Conservation (phyloP, 2,329 filamentous ascomycete genomes). For the Penicillium griseofulvum region DNA sequence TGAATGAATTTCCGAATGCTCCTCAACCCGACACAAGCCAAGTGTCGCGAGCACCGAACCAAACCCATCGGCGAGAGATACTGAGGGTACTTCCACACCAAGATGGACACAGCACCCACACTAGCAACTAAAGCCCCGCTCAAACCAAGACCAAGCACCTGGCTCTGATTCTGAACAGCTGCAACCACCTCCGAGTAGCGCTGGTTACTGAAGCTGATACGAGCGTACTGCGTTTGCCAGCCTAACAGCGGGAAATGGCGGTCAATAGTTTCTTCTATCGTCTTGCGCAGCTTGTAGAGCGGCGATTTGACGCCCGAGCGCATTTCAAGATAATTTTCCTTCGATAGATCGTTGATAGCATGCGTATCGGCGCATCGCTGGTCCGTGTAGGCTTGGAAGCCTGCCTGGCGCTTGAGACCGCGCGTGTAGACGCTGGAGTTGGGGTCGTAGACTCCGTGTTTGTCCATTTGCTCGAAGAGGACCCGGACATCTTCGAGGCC, state of each 20-base stretch:
- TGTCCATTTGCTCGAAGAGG: constrained; percentile 78
- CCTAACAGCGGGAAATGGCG: constrained; percentile 73
- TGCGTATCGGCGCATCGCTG: constrained; percentile 75
- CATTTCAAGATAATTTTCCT: constrained; percentile 95
- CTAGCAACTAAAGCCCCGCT: constrained; percentile 29
- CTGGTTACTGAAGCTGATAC: constrained; percentile 92
- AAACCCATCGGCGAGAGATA: constrained; percentile 19
- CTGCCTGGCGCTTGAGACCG: constrained; percentile 38
- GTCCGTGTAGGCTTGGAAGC: constrained; percentile 72
- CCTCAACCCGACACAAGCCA: constrained; percentile 18
- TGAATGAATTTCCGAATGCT: constrained; percentile 1
- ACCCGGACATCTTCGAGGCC: constrained; percentile 91
- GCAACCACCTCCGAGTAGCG: constrained; percentile 78
- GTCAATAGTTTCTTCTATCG: constrained; percentile 78
- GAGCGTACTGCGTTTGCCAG: constrained; percentile 88
- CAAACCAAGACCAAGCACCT: constrained; percentile 51
- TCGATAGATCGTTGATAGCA: constrained; percentile 87
- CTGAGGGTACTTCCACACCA: constrained; percentile 32
- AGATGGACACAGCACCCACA: constrained; percentile 28
- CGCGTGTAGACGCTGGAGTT: constrained; percentile 44
- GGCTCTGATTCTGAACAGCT: constrained; percentile 67
- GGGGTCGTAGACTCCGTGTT: constrained; percentile 50
- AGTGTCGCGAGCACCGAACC: constrained; percentile 13
- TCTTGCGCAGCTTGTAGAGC: constrained; percentile 77
- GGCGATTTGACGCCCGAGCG: constrained; percentile 75